Base-by-base conservation (phyloP, 176 grass and related monocot species). In the Oryza meyeriana region DNA sequence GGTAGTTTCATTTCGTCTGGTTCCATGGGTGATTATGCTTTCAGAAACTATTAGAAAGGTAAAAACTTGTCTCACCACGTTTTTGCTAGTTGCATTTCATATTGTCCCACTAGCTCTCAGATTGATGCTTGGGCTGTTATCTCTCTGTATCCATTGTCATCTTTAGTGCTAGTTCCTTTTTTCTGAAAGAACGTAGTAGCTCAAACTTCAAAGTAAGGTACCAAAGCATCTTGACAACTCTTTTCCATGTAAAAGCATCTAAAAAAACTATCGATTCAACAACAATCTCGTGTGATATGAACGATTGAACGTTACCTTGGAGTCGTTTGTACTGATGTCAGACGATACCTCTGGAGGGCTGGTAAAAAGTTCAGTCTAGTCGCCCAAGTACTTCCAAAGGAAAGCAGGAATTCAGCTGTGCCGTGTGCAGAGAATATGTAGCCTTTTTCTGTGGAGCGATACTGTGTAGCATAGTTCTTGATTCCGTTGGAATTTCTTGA, bases 341-440 rank as follows among this genome's bases (percentile, higher is more conserved):
- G 20, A 52, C 10, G 34, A 36, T 36, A 36, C 42, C 44, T 70
- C 55, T 72, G 66, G 13, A 44, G 39, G 6, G 20, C 25, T 63
- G 8, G 64, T 44, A 40, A 85, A 18, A 89, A 85, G 42, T 57
- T 71, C 10, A 65, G 32, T 85, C 75, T 72, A 78, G 64, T 76
- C 65, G 78, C 38, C 33, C 58, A 81, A 70, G 38, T 58, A 31
- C 59, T 47, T 81, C 65, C 72, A 82, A 82, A 57, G 12, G 66
- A 68, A 68, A 82, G 65, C 71, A 41, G 57, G 83, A 36, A 64
- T 77, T 85, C 72, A 36, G 62, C 34, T 36, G 55, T 18, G 78
- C 66, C 72, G 72, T 36, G 41, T 18, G 78, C 67, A 86, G 78
- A 58, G 67, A 25, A 79, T 42, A 76, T 80, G 76, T 81, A 65